Conservation (phyloP, 805 yeast genomes). For the Hagleromyces aurorensis region DNA sequence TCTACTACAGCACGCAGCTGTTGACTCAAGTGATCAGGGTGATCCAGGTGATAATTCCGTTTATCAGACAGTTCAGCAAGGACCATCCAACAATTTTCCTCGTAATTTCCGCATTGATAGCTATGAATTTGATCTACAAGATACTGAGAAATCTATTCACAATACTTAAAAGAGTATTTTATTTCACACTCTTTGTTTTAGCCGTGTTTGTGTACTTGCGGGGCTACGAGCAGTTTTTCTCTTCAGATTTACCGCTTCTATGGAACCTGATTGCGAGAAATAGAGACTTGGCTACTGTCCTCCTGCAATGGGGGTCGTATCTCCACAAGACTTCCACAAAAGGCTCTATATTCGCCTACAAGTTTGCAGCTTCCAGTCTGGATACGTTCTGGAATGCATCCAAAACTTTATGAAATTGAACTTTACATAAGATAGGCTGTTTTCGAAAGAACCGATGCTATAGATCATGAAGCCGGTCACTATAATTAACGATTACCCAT, state of each 20-base stretch:
- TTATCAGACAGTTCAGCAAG: slow-evolving; percentile 17
- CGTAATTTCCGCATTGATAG: slow-evolving; percentile 12
- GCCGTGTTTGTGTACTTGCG: slow-evolving; percentile 28
- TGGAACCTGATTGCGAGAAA: slow-evolving; percentile 5
- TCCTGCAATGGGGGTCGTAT: slow-evolving; percentile 9
- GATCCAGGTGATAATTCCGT: slow-evolving; percentile 16
- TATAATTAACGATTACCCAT: too few relatives aligned
- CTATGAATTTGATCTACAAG: slow-evolving; percentile 22
- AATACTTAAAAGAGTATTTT: slow-evolving; percentile 20
- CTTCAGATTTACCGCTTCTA: slow-evolving; percentile 18
- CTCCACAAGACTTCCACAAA: slow-evolving; percentile 6
- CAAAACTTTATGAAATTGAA: too few relatives aligned
- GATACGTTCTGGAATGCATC: too few relatives aligned
- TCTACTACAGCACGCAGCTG: slow-evolving; percentile 5
- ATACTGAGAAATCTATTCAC: slow-evolving; percentile 26
- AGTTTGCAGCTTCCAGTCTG: slow-evolving; percentile 1
- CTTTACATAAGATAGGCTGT: too few relatives aligned
- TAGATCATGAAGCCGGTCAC: too few relatives aligned
- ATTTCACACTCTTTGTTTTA: slow-evolving; percentile 13
- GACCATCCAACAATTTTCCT: slow-evolving; percentile 29
- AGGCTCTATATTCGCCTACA: slow-evolving; percentile 3
- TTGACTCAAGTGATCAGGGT: slow-evolving; percentile 10
- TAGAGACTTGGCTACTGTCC: slow-evolving; percentile 6
- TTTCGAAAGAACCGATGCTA: too few relatives aligned
- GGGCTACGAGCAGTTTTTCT: slow-evolving; percentile 24